phyloP scores from a whole-genome alignment of 2,329 filamentous ascomycete species.

The Pleomassaria siparia region DNA sequence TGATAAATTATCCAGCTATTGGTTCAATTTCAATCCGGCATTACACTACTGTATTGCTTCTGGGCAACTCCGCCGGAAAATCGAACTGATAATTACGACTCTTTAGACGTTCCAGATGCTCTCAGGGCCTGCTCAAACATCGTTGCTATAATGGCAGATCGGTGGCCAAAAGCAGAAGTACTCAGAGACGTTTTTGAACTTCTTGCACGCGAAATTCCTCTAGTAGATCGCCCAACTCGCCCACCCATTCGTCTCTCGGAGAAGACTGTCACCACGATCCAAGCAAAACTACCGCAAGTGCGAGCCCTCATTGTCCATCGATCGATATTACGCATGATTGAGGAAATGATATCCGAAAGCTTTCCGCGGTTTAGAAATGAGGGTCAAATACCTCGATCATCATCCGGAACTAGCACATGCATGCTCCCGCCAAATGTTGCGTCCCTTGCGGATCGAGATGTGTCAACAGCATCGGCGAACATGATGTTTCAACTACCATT shows the following conservation, averaged over 20 bases:
- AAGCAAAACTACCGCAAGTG: constrained; percentile 13
- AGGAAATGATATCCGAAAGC: constrained; percentile 19
- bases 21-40: constrained; percentile 37
- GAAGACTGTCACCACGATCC: constrained; percentile 12
- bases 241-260: constrained; percentile 16
- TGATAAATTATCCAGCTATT: constrained; percentile 13
- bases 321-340: constrained; percentile 20
- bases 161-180: constrained; percentile 40
- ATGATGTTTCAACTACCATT: constrained; percentile 16
- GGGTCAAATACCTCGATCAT: constrained; percentile 6
- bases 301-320: constrained; percentile 18
- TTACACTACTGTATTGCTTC: constrained; percentile 42
- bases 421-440: constrained; percentile 5
- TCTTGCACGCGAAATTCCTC: constrained; percentile 24
- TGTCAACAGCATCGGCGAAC: constrained; percentile 1
- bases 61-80: constrained; percentile 36
- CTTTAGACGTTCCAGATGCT: constrained; percentile 34
- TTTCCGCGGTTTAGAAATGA: constrained; percentile 12
- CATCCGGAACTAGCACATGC: constrained; percentile 9
- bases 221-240: constrained; percentile 17
- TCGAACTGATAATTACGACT: constrained; percentile 29
- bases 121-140: constrained; percentile 41
- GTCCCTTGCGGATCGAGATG: background rate
- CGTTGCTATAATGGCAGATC: constrained; percentile 40
- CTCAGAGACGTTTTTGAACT: constrained; percentile 41